Evolutionary conservation across 768 basidiomycete species (phyloP), one percentile per base, ranked within the genome.

Genomic region (Hygrocybe coccinea): DNA sequence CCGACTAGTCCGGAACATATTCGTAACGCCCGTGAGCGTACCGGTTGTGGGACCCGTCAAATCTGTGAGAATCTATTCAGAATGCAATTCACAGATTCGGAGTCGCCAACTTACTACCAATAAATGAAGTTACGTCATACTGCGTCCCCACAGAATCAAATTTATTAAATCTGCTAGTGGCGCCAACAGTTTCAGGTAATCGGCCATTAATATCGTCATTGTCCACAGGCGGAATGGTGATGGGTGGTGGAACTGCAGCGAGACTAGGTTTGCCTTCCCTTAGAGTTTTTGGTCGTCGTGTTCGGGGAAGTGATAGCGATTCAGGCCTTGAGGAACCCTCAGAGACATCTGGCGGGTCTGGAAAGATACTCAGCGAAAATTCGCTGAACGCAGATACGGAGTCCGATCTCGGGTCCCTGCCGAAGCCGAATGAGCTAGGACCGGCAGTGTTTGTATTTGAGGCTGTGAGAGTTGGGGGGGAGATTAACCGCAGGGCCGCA

Each of bases 111-210:
- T 65, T 52, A 79, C 78, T 70, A 54, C 73, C 82, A 59, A 89
- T 86, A 64, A 89, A 88, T 1, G 87, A 88, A 14, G 86, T 89
- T 17, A 88, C 84, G 56, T 88, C 86, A 62, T 82, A 87, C 56
- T 79, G 81, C 0, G 78, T 84, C 12, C 72, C 81, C 10, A 63
- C 68, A n/a, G 82, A 80, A 43, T 73, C 69, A 47, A 68, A 64
- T 54, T 70, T 67, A 19, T 59, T 52, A 41, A 41, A 38, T 55
- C 14, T 46, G 55, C 57, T 46, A 49, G 43, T 33, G 10, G 25
- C 29, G 33, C 53, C 53, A 14, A 36, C 41, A 3, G 35, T 21
- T 9, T 35, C 15, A 36, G 17, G 22, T 3, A 36, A 46, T 10
- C 15, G 19, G 8, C 45, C 53, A 33, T 35, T 36, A 25, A 37